Evolutionary conservation across 345 rosid species (phyloP).

Genomic region (Durio zibethinus): DNA sequence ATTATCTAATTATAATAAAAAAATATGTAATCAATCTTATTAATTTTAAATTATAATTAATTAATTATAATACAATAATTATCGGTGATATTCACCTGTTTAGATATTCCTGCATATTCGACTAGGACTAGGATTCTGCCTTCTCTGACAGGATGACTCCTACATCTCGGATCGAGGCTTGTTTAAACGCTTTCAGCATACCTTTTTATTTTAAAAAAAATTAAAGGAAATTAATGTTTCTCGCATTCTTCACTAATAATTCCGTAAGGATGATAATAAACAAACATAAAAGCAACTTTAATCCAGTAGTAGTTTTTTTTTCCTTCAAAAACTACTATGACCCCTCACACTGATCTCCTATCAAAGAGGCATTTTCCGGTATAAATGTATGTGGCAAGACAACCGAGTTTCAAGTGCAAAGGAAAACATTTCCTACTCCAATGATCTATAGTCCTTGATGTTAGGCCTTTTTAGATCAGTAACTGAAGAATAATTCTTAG

Average conservation of each 20-base stretch:
- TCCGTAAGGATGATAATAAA: slow-evolving; percentile 13
- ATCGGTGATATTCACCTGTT: too few relatives aligned
- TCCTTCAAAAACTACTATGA: not conserved
- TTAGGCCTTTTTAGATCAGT: not conserved
- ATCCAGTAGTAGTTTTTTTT: not conserved
- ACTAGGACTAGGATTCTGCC: not conserved
- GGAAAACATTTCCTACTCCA: not conserved
- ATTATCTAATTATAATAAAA: too few relatives aligned
- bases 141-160: not conserved
- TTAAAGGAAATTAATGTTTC: not conserved
- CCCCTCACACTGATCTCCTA: not conserved
- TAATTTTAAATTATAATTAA: too few relatives aligned
- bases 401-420: slow-evolving; percentile 4
- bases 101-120: too few relatives aligned
- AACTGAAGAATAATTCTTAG: slow-evolving; percentile 1
- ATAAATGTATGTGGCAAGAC: not conserved
- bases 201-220: not conserved
- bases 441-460: not conserved
- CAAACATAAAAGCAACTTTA: not conserved
- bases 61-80: too few relatives aligned
- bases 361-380: not conserved
- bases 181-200: not conserved
- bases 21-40: too few relatives aligned
- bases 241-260: not conserved
- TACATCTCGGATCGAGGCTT: not conserved